A percentile compares a stretch with the other conserved stretches of the same genome.
These are phyloP conservation scores for Dryas octopetala DNA, from an alignment of 306 rosid genomes.

Conservation along the genomic window DNA sequence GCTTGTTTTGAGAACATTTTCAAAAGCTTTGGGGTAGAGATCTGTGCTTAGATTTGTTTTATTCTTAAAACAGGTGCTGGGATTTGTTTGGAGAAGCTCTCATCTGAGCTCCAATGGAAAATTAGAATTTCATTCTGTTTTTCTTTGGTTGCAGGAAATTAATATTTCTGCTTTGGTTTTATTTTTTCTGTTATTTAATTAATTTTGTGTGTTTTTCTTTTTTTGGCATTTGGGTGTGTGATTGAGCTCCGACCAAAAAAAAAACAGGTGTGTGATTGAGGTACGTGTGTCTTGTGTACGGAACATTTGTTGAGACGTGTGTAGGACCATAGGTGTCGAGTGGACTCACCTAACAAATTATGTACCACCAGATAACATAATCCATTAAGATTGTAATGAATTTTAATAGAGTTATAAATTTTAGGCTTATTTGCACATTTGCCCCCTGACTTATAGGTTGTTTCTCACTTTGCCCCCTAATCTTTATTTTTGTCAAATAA, in stretches of 20 bases:
- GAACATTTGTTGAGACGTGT: neutral
- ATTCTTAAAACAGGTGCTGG: constrained; percentile 18
- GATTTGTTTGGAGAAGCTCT: constrained; percentile 30
- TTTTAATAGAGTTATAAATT: too few species aligned
- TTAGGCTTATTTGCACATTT: too few species aligned
- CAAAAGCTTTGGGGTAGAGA: neutral
- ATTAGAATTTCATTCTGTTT: neutral
- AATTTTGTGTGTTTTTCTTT: constrained; percentile 14
- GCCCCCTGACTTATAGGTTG: too few species aligned
- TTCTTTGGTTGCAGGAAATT: neutral
- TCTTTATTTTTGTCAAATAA: too few species aligned
- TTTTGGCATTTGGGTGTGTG: neutral
- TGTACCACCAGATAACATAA: too few species aligned
- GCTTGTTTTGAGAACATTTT: constrained; percentile 46
- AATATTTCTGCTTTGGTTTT: neutral
- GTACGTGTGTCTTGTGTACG: neutral
- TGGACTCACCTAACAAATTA: too few species aligned
- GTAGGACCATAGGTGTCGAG: too few species aligned
- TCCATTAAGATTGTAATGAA: too few species aligned
- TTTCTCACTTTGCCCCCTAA: too few species aligned
- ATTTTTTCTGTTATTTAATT: neutral
- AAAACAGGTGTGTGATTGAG: too few species aligned
- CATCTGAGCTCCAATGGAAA: constrained; percentile 32
- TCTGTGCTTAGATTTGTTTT: neutral
- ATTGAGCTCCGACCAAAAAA: neutral